These are phyloP conservation scores for Flaveria ramosissima DNA, from an alignment of 129 eudicot genomes.

Conservation along the genomic window DNA sequence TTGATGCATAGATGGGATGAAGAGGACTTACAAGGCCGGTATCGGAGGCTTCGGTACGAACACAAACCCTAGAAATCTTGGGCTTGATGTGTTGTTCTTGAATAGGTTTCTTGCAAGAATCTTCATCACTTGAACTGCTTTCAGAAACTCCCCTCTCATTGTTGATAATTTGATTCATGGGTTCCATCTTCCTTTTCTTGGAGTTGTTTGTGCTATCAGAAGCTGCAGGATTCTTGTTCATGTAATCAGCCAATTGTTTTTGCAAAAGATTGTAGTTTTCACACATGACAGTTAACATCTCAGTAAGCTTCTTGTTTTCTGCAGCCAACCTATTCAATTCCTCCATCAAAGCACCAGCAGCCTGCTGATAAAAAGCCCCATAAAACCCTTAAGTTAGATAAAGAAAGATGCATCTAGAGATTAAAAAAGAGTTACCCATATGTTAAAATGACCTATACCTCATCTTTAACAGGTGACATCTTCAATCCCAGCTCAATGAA, in stretches of 20 bases:
- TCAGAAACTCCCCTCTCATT: slow-evolving; percentile 55
- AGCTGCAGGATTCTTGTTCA: slow-evolving; percentile 45
- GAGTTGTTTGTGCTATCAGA: slow-evolving; percentile 29
- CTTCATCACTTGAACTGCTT: slow-evolving; percentile 86
- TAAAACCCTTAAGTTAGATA: background rate
- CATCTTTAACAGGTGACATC: slow-evolving; percentile 43
- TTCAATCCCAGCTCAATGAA: slow-evolving; percentile 59
- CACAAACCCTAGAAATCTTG: slow-evolving; percentile 60
- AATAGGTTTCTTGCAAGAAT: slow-evolving; percentile 71
- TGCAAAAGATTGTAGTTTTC: slow-evolving; percentile 78
- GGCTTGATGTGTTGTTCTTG: slow-evolving; percentile 68
- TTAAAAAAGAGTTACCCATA: background rate
- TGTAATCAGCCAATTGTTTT: slow-evolving; percentile 59
- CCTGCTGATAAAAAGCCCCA: slow-evolving; percentile 37
- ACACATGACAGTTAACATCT: slow-evolving; percentile 66
- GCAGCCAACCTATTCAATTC: slow-evolving; percentile 75
- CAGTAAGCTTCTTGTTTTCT: slow-evolving; percentile 82
- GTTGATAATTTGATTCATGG: slow-evolving; percentile 30
- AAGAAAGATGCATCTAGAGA: background rate
- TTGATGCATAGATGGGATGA: background rate
- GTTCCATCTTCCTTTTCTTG: slow-evolving; percentile 53
- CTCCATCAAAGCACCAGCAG: slow-evolving; percentile 57
- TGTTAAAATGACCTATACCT: slow-evolving; percentile 44
- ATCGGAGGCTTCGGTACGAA: slow-evolving; percentile 76
- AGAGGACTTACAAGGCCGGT: slow-evolving; percentile 68